These are phyloP conservation scores for Arthroderma sp. DNA, from an alignment of 2,329 filamentous ascomycete genomes.

Conservation along the genomic window DNA sequence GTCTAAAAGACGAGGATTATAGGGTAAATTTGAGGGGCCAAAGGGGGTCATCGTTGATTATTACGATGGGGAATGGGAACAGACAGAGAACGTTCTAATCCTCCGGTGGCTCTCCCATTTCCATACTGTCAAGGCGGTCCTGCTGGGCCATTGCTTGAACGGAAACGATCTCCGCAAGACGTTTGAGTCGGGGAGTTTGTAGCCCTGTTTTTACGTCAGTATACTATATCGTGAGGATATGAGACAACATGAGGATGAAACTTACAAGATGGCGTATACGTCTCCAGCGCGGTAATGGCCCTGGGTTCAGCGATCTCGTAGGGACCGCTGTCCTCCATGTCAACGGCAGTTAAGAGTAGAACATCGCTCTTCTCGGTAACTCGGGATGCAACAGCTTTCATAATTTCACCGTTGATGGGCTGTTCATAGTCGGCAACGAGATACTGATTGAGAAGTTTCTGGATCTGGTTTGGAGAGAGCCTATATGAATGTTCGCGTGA, in stretches of 20 bases:
- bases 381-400: slow-evolving; percentile 95
- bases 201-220: slow-evolving; percentile 51
- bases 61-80: not conserved
- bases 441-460: slow-evolving; percentile 97
- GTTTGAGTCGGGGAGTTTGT: slow-evolving; percentile 88
- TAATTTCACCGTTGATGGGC: slow-evolving; percentile 98
- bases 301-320: slow-evolving; percentile 97
- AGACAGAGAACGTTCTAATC: not conserved
- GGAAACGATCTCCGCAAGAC: slow-evolving; percentile 94
- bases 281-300: slow-evolving; percentile 91
- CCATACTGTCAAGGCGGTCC: slow-evolving; percentile 56
- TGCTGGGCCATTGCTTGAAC: slow-evolving; percentile 93
- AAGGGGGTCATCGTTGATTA: not conserved
- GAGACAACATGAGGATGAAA: slow-evolving; percentile 15
- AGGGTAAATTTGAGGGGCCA: not conserved
- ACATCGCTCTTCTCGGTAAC: slow-evolving; percentile 99
- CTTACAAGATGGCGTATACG: slow-evolving; percentile 95
- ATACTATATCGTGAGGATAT: not conserved
- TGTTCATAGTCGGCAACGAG: slow-evolving; percentile 98
- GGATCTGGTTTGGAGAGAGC: slow-evolving; percentile 96
- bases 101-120: slow-evolving; percentile 19
- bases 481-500: slow-evolving; percentile 33
- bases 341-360: slow-evolving; percentile 79
- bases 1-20: not conserved
- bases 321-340: slow-evolving; percentile 97